Evolutionary conservation across 805 yeast genomes (phyloP).

Genomic region (Candida piceae): DNA sequence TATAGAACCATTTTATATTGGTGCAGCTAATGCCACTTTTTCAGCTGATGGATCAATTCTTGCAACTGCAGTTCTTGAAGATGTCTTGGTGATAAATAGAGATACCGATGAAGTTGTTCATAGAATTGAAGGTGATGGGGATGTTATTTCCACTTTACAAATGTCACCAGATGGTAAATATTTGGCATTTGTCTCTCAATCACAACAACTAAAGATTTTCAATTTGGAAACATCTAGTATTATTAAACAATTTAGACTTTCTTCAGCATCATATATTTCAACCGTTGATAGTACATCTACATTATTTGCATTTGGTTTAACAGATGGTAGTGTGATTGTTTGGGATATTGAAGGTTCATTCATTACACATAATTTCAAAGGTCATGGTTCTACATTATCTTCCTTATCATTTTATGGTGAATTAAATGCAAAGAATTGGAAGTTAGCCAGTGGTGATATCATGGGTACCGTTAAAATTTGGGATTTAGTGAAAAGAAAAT

Average conservation of each 20-base stretch:
- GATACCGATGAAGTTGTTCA: conserved; percentile 52
- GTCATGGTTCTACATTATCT: conserved; percentile 88
- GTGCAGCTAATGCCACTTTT: conserved; percentile 72
- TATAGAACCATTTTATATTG: conserved; percentile 81
- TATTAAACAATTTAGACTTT: conserved; percentile 49
- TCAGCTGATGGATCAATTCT: conserved; percentile 56
- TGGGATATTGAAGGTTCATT: conserved; percentile 89
- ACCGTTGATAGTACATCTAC: conserved; percentile 77
- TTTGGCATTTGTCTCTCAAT: conserved; percentile 73
- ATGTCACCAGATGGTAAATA: conserved; percentile 71
- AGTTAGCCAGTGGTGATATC: conserved; percentile 65
- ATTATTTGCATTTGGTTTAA: conserved; percentile 87
- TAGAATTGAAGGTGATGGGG: conserved; percentile 79
- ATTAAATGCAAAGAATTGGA: conserved; percentile 66
- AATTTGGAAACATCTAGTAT: conserved; percentile 37
- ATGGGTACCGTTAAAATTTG: conserved; percentile 52
- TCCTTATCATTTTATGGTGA: conserved; percentile 71
- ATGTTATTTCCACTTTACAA: conserved; percentile 65
- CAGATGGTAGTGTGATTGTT: conserved; percentile 87
- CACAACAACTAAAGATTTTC: conserved; percentile 73
- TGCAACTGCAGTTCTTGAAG: conserved; percentile 80
- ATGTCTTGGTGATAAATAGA: conserved; percentile 64
- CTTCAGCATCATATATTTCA: conserved; percentile 80
- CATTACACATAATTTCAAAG: conserved; percentile 84
- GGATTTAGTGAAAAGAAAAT: conserved; percentile 71